Conservation (phyloP, 768 basidiomycete genomes). For the Tubosaeta sp. region DNA sequence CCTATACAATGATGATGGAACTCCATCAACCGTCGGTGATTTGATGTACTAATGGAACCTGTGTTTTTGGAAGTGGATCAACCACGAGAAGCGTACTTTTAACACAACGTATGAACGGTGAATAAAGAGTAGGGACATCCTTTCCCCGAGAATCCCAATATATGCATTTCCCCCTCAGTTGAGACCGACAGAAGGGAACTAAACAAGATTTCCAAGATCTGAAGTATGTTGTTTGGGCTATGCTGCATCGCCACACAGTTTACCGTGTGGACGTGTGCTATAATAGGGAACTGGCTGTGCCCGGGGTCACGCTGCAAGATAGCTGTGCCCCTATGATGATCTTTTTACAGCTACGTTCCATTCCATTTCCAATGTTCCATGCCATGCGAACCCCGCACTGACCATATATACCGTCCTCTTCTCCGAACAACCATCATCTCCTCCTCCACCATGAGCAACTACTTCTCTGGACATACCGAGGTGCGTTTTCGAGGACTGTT, state of each 20-base stretch:
- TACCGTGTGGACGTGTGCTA: no score
- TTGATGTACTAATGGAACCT: slow-evolving; percentile 16
- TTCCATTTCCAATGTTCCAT: not conserved
- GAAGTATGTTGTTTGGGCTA: no score
- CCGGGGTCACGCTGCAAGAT: not conserved
- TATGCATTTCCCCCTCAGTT: not conserved
- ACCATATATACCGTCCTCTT: not conserved
- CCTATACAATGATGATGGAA: slow-evolving; percentile 31
- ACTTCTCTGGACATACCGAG: slow-evolving; percentile 25
- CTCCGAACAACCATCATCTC: slow-evolving; percentile 11
- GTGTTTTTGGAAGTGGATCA: not conserved
- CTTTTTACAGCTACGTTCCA: not conserved
- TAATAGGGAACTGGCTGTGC: no score
- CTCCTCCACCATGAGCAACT: not conserved
- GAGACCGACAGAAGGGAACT: no score
- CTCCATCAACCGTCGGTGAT: slow-evolving; percentile 22
- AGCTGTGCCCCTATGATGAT: not conserved
- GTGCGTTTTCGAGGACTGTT: slow-evolving; percentile 9
- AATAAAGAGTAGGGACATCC: not conserved
- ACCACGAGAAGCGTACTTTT: not conserved
- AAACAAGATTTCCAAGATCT: no score
- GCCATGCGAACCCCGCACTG: not conserved
- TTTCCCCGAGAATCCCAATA: not conserved
- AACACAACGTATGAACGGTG: not conserved
- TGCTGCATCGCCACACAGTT: no score